Base-by-base conservation (phyloP, 2,329 filamentous ascomycete species). In the Colletotrichum sp. region DNA sequence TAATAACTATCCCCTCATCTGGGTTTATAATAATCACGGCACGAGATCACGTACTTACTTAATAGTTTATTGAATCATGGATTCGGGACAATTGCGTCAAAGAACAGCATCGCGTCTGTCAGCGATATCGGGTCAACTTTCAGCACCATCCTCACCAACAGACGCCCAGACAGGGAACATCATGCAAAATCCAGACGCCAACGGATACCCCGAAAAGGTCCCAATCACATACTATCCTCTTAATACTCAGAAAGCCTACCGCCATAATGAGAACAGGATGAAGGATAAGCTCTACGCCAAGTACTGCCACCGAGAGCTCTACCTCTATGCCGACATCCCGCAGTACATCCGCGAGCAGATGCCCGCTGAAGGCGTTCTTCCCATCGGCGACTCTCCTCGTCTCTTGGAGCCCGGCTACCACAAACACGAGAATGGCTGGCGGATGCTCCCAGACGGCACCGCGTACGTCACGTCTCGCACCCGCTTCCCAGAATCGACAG, bases 171-270 rank as follows among this genome's bases (percentile, higher is more conserved):
- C 26, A 6, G n/a, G 44, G 18, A 73, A 73, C 18, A 26, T 30
- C 13, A 62, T 69, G 34, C 44, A 24, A 8, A 73, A 73, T 1
- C 73, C 73, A 12, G 75, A 77, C 30, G 21, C 8, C 6, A 28
- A 77, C 30, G 75, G 75, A 8, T 77, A 77, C 24, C 71, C 75
- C 1, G 65, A 26, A 18, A 77, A 77, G 30, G 60, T 77, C 0
- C 75, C 75, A 1, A 62, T 77, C 60, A 77, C 71, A 5, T 77
- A 77, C 36, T 75, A 77, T 1, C 75, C 75, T 12, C 36, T 71
- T 3, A 55, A 52, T 5, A 75, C 75, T 7, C 75, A 77, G 10
- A 75, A 67, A 3, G 66, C 66, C 15, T 75, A 62, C 21, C 36
- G n/a, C 2, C 30, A 77, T 16, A 77, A 77, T 18, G 66, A 66